These are phyloP conservation scores for Termitomyces sp. DNA, from an alignment of 768 basidiomycete species.

Conservation along the genomic window DNA sequence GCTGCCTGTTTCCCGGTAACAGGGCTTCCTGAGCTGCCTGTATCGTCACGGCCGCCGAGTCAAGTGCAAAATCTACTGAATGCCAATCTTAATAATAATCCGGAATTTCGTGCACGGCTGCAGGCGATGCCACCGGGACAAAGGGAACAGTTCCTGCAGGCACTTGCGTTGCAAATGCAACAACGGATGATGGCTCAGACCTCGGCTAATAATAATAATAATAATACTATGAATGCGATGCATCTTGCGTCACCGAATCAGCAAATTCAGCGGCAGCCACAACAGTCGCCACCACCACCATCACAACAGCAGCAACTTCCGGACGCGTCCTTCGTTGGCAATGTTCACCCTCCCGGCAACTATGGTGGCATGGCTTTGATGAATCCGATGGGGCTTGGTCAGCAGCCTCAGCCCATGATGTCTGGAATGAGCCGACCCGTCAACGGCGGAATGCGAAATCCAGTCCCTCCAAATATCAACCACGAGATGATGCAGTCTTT, in stretches of 20 bases:
- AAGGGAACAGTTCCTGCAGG: slow-evolving; percentile 14
- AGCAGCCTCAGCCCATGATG: slow-evolving; percentile 17
- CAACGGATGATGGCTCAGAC: slow-evolving; percentile 5
- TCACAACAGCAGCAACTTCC: slow-evolving; percentile 15
- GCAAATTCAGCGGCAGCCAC: slow-evolving; percentile 20
- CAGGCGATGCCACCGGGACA: slow-evolving; percentile 21
- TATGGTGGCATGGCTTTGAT: slow-evolving; percentile 17
- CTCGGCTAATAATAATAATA: neutral
- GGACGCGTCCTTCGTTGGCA: slow-evolving; percentile 7
- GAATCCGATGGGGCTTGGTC: slow-evolving; percentile 15
- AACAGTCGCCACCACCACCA: slow-evolving; percentile 14
- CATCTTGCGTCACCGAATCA: neutral
- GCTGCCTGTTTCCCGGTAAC: slow-evolving; percentile 33
- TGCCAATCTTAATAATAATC: slow-evolving; percentile 7
- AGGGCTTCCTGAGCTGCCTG: slow-evolving; percentile 33
- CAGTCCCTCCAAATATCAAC: slow-evolving; percentile 23
- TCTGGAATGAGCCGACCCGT: slow-evolving; percentile 14
- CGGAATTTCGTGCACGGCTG: slow-evolving; percentile 14
- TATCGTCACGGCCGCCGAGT: slow-evolving; percentile 5
- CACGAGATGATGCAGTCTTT: slow-evolving; percentile 39
- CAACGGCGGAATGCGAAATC: slow-evolving; percentile 10
- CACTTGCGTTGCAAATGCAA: slow-evolving; percentile 6
- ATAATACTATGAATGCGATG: slow-evolving; percentile 10
- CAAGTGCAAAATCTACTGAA: neutral
- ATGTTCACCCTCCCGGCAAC: slow-evolving; percentile 5